Evolutionary conservation across 306 rosid genomes (phyloP), one percentile per base, ranked within the genome.

Genomic region (Cicer bijugum): DNA sequence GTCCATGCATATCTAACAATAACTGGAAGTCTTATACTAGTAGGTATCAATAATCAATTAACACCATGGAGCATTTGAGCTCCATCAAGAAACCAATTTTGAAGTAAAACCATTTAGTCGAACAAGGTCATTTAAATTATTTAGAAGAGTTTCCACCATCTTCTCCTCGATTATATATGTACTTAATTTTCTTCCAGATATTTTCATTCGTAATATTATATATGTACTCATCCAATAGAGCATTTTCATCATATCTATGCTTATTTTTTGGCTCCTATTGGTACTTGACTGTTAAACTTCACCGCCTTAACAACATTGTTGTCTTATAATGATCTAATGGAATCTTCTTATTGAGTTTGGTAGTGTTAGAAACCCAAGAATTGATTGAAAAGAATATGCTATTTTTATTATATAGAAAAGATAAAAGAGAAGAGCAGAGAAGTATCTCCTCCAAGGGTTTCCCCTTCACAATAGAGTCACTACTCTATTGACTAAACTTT

Each of bases 21-120:
- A 23, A 17, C 75, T 12, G 66, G 4, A 69, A 69, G 43, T 38
- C 64, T 77, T 12, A 10, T 69, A 47, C 45, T 37, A 16, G 55
- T 37, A 37, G 81, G 66, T 57, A 57, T 68, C 20, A 45, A 76
- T 57, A 76, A 56, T 77, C 42, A 55, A 44, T 67, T 33, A 47
- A 67, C 15, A 38, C 39, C 16, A 46, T 46, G 5, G 5, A 28
- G 35, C 35, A 28, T 28, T 28, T 35, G n/a, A 56, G 33, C 74
- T 77, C 50, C 42, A 58, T 9, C 43, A 8, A 77, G 37, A 66
- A 37, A 19, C 57, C 51, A 55, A 9, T 10, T 16, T 48, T 60
- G 38, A 19, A 63, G 63, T 48, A 17, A 48, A 50, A 62, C 63
- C 38, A 20, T 57, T 62, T 62, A 8, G 28, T 28, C 35, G 4